Conservation (phyloP, 306 rosid genomes). For the Cucurbita ficifolia region DNA sequence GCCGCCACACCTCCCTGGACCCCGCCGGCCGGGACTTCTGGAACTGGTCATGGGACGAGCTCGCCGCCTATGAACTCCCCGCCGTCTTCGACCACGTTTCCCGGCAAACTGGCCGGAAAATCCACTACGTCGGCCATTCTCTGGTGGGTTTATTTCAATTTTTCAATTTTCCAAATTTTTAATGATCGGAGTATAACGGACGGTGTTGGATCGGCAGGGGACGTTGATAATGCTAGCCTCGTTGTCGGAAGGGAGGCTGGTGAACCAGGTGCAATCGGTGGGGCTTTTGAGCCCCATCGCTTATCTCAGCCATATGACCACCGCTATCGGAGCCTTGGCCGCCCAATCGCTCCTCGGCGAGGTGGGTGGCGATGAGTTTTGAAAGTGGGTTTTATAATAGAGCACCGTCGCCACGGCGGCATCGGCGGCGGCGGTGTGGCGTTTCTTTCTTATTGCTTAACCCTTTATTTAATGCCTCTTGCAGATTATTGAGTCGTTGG, state of each 20-base stretch:
- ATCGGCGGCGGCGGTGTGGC: too few species aligned
- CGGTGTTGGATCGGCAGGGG: constrained; percentile 31
- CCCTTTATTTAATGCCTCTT: too few species aligned
- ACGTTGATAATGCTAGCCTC: constrained; percentile 62
- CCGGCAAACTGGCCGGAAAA: constrained; percentile 55
- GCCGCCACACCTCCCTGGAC: constrained; percentile 38
- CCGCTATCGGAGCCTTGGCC: constrained; percentile 41
- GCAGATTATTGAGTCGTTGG: constrained; percentile 20
- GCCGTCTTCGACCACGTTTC: constrained; percentile 55
- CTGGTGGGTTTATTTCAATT: constrained; percentile 18
- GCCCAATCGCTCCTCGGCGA: constrained; percentile 24
- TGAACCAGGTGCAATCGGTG: constrained; percentile 48
- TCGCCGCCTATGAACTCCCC: constrained; percentile 58
- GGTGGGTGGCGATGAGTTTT: neutral
- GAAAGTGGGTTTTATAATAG: too few species aligned
- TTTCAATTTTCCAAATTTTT: too few species aligned
- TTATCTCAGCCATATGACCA: constrained; percentile 58
- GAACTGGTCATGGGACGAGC: constrained; percentile 87
- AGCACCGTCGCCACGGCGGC: too few species aligned
- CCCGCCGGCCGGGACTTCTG: constrained; percentile 32
- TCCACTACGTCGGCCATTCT: constrained; percentile 80
- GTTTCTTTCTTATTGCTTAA: too few species aligned
- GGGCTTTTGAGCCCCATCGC: constrained; percentile 72
- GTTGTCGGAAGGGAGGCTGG: constrained; percentile 48
- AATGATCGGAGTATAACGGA: neutral